Evolutionary conservation across 2,329 filamentous ascomycete genomes (phyloP).

Genomic region (Ampelomyces quisqualis): DNA sequence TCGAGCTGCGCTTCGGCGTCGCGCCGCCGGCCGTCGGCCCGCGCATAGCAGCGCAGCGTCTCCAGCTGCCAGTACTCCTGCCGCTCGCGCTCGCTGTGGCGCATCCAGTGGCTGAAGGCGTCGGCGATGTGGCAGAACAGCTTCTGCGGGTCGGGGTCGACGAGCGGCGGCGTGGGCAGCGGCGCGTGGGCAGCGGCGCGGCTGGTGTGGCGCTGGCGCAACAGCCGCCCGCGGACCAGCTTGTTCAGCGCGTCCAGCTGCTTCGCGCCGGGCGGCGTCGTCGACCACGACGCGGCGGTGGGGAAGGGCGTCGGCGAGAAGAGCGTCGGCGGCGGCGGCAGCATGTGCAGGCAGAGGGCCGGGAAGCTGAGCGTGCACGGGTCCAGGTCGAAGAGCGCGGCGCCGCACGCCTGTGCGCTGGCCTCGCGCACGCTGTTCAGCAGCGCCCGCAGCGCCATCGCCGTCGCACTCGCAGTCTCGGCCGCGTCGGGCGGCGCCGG

Average conservation of each 20-base stretch:
- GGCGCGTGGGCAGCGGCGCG: constrained; percentile 38
- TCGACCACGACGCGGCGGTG: constrained; percentile 76
- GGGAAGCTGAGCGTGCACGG: constrained; percentile 84
- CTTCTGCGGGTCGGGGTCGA: constrained; percentile 65
- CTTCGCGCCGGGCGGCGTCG: constrained; percentile 70
- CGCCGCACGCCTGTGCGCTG: constrained; percentile 49
- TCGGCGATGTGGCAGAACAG: constrained; percentile 74
- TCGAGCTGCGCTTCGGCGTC: constrained; percentile 44
- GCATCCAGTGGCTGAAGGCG: constrained; percentile 75
- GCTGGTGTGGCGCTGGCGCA: constrained; percentile 40
- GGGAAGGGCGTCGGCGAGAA: constrained; percentile 79
- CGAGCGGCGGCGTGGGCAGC: constrained; percentile 41
- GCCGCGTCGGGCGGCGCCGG: no score
- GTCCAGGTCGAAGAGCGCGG: constrained; percentile 71
- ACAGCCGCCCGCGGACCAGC: constrained; percentile 67
- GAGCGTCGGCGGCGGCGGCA: constrained; percentile 77
- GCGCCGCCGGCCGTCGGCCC: constrained; percentile 41
- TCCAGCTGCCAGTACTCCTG: constrained; percentile 51
- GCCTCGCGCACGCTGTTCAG: constrained; percentile 79
- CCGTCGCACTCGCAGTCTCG: constrained; percentile 79
- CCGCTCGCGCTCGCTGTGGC: constrained; percentile 54
- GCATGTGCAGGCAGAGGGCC: constrained; percentile 75
- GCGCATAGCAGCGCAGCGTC: constrained; percentile 49
- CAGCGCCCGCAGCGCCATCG: constrained; percentile 81
- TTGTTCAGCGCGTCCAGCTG: constrained; percentile 71